Evolutionary conservation across 371 early-diverging fungal species (phyloP).

Genomic region (Parasitella parasitica): DNA sequence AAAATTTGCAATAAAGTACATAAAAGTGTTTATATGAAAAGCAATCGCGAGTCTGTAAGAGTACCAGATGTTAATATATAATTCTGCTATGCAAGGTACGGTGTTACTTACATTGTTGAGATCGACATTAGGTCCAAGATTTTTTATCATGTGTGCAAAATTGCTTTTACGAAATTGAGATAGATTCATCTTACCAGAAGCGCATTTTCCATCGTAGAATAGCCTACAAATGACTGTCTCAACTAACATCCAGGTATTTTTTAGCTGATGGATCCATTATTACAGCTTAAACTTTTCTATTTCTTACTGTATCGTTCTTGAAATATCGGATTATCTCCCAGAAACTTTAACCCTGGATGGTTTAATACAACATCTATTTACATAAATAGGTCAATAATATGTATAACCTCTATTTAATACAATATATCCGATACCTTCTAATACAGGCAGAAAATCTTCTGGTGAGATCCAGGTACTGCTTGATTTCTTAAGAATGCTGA

Average conservation of each 20-base stretch:
- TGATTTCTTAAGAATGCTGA: slow-evolving; percentile 34
- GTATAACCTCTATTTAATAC: too few relatives aligned
- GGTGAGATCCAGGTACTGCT: slow-evolving; percentile 34
- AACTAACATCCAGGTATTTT: too few relatives aligned
- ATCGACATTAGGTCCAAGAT: slow-evolving; percentile 71
- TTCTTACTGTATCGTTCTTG: slow-evolving; percentile 83
- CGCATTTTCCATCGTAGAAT: slow-evolving; percentile 70
- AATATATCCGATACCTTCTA: slow-evolving; percentile 35
- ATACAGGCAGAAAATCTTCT: slow-evolving; percentile 46
- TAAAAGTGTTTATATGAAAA: slow-evolving; percentile 97
- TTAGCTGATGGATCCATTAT: too few relatives aligned
- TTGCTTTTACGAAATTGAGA: slow-evolving; percentile 65
- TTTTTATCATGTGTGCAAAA: slow-evolving; percentile 58
- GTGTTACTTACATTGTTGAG: slow-evolving; percentile 60
- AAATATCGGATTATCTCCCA: slow-evolving; percentile 75
- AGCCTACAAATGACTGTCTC: slow-evolving; percentile 85
- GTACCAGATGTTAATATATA: not conserved
- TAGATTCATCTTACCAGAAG: slow-evolving; percentile 72
- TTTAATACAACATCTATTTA: slow-evolving; percentile 68
- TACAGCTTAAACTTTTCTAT: too few relatives aligned
- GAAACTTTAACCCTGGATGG: slow-evolving; percentile 86
- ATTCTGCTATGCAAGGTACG: too few relatives aligned
- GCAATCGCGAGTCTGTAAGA: slow-evolving; percentile 56
- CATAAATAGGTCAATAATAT: too few relatives aligned
- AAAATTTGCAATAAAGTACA: slow-evolving; percentile 95